Evolutionary conservation across 495 filamentous ascomycete species (phyloP).

Genomic region (Trichoderma virens): DNA sequence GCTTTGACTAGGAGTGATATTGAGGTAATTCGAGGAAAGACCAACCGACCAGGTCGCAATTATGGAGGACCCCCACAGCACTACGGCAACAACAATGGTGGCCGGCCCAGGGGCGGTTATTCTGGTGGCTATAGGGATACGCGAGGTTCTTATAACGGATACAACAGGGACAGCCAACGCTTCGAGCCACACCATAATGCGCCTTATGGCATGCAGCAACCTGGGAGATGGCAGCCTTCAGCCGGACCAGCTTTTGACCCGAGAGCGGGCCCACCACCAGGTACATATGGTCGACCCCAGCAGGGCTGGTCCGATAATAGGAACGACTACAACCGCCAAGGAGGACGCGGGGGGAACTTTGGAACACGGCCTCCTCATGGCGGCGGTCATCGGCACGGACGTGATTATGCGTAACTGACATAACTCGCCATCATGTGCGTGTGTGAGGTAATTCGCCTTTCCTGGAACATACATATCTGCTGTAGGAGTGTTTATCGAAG

Average conservation of each 20-base stretch:
- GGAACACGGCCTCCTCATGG: not conserved
- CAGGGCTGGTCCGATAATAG: not conserved
- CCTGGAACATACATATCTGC: not conserved
- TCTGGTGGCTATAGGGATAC: not conserved
- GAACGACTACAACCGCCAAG: not conserved
- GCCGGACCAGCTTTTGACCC: too few relatives aligned
- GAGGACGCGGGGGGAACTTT: not conserved
- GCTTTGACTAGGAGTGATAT: slow-evolving; percentile 69
- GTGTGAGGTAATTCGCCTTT: not conserved
- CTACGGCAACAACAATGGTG: not conserved
- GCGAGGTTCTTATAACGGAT: not conserved
- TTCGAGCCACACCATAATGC: not conserved
- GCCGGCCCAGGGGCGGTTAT: not conserved
- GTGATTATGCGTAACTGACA: not conserved
- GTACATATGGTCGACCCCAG: not conserved
- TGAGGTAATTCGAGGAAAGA: slow-evolving; percentile 53
- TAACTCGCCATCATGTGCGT: not conserved
- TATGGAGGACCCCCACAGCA: slow-evolving; percentile 32
- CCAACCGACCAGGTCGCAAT: slow-evolving; percentile 49
- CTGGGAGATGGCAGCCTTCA: too few relatives aligned
- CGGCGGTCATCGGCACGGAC: not conserved
- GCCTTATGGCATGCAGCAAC: too few relatives aligned
- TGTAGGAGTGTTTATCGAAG: not conserved
- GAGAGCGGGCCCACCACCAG: not conserved
- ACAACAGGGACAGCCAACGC: not conserved